phyloP scores from a whole-genome alignment of 2,329 filamentous ascomycete species.

The Aspergillus aculeatus region DNA sequence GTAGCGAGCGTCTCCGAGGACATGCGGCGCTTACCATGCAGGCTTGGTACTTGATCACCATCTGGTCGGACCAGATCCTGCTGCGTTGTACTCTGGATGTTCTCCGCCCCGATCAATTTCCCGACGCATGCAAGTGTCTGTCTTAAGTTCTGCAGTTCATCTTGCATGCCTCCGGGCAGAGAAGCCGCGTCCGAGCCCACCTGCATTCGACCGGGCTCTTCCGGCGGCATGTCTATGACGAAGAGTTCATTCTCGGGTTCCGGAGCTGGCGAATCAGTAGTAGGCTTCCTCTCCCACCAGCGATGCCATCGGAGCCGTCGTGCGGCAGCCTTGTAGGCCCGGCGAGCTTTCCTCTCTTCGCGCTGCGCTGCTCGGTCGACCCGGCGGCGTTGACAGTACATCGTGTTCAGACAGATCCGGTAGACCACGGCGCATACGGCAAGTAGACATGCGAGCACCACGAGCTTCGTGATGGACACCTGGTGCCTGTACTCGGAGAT shows the following conservation, averaged over 20 bases:
- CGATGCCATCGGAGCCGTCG: conserved; percentile 51
- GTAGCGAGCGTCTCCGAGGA: conserved; percentile 18
- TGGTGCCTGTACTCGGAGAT: conserved; percentile 8
- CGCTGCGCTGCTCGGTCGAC: conserved; percentile 54
- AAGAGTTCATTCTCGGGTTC: conserved; percentile 21
- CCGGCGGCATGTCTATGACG: conserved; percentile 28
- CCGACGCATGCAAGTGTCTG: conserved; percentile 55
- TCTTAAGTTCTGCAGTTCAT: conserved; percentile 52
- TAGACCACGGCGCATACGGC: conserved; percentile 38
- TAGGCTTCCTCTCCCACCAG: conserved; percentile 48
- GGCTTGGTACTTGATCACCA: conserved; percentile 13
- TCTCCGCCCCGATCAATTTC: conserved; percentile 42
- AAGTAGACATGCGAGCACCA: conserved; percentile 46
- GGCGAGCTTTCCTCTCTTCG: conserved; percentile 54
- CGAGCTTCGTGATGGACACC: conserved; percentile 34
- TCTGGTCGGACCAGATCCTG: neutral
- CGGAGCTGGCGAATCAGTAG: conserved; percentile 34
- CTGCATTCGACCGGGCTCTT: conserved; percentile 41
- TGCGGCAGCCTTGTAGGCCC: conserved; percentile 55
- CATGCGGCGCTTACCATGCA: conserved; percentile 7
- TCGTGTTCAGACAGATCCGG: conserved; percentile 42
- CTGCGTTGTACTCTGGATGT: conserved; percentile 4
- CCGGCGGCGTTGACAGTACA: conserved; percentile 47
- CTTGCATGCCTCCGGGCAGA: conserved; percentile 48
- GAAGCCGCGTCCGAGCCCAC: conserved; percentile 30